Evolutionary conservation across 1,284 basidiomycete species (phyloP).

Genomic region (Rhizoctonia solani): DNA sequence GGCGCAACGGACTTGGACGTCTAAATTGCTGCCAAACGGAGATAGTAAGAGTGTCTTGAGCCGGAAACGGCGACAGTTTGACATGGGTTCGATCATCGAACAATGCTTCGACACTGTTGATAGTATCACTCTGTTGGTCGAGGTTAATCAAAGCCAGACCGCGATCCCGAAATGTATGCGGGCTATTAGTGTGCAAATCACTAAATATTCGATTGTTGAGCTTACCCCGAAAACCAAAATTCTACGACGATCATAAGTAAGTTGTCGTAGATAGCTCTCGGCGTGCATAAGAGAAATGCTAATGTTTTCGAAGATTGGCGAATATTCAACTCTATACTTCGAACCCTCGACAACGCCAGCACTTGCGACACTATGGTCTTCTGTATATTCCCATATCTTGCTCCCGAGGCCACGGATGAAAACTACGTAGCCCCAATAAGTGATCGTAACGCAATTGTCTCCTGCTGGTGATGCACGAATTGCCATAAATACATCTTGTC

Average conservation of each 20-base stretch:
- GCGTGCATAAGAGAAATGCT: conserved; percentile 5
- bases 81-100: neutral
- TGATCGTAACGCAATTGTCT: conserved; percentile 9
- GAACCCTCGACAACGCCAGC: neutral
- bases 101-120: neutral
- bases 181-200: neutral
- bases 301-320: neutral
- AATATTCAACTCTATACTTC: neutral
- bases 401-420: neutral
- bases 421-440: conserved; percentile 1
- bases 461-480: conserved; percentile 15
- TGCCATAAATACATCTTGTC: neutral
- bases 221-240: conserved; percentile 11
- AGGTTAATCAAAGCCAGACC: no score
- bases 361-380: no score
- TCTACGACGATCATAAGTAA: conserved; percentile 15
- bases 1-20: neutral
- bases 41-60: neutral
- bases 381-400: no score
- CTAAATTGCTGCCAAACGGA: neutral
- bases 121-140: neutral
- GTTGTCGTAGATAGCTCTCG: neutral
- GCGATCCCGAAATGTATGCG: no score
- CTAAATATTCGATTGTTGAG: neutral
- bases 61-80: neutral